Evolutionary conservation across 805 yeast species (phyloP).

Genomic region (Metschnikowia continentalis): DNA sequence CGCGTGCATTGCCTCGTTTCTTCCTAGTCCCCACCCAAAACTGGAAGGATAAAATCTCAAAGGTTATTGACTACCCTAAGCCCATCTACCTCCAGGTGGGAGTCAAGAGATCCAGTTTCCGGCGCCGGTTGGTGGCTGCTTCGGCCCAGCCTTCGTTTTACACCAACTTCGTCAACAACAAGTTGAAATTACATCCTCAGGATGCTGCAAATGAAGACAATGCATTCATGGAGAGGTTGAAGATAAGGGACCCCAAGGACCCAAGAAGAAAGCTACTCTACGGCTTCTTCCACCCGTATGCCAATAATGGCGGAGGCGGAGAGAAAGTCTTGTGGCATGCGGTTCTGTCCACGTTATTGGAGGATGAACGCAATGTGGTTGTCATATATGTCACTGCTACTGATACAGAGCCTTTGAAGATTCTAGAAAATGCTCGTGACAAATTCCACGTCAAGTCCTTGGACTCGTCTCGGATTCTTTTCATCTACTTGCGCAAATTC

Average conservation of each 20-base stretch:
- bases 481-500: conserved; percentile 52
- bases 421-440: conserved; percentile 47
- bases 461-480: conserved; percentile 52
- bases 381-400: conserved; percentile 70
- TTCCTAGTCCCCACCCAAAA: conserved; percentile 36
- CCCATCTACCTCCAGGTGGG: conserved; percentile 37
- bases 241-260: conserved; percentile 32
- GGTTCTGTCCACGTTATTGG: conserved; percentile 60
- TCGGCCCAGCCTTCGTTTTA: conserved; percentile 35
- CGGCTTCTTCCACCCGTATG: conserved; percentile 94
- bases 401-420: conserved; percentile 44
- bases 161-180: conserved; percentile 35
- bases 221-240: conserved; percentile 25
- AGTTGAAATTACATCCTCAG: conserved; percentile 28
- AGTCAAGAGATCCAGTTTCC: conserved; percentile 33
- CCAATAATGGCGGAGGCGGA: conserved; percentile 98
- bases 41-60: conserved; percentile 34
- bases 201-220: conserved; percentile 23
- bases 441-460: conserved; percentile 50
- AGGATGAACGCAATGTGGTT: conserved; percentile 48
- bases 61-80: conserved; percentile 30
- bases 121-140: conserved; percentile 37
- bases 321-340: conserved; percentile 97
- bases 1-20: conserved; percentile 28
- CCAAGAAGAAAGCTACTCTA: conserved; percentile 43